phyloP scores from a whole-genome alignment of 2,329 filamentous ascomycete species.

The Fusarium zealandicum region DNA sequence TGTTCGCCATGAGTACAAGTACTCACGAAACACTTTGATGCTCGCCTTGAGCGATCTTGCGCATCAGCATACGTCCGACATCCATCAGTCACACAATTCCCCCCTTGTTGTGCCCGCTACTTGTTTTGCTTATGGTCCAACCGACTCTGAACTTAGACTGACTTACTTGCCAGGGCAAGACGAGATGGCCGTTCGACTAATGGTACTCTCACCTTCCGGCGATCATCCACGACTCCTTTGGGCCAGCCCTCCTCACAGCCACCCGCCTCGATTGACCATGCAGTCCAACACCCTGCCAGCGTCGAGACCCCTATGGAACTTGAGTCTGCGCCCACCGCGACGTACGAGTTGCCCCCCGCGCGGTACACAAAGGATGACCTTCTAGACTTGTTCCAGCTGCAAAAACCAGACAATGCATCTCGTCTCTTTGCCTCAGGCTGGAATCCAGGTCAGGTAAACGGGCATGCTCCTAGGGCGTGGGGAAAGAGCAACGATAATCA shows the following conservation, averaged over 20 bases:
- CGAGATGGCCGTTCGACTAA: conserved; percentile 65
- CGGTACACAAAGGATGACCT: conserved; percentile 84
- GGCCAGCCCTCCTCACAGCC: conserved; percentile 50
- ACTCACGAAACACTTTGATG: background rate
- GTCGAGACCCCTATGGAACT: conserved; percentile 47
- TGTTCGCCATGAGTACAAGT: background rate
- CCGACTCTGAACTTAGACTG: conserved; percentile 10
- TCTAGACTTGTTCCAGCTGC: conserved; percentile 71
- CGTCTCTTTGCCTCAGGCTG: conserved; percentile 77
- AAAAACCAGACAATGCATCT: conserved; percentile 62
- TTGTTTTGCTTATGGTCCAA: background rate
- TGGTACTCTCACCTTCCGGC: conserved; percentile 70
- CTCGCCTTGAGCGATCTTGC: background rate
- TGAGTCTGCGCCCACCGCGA: conserved; percentile 30
- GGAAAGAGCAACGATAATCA: conserved; percentile 79
- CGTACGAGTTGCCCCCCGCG: conserved; percentile 52
- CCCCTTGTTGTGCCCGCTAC: background rate
- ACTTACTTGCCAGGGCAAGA: conserved; percentile 58
- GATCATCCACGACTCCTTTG: conserved; percentile 65
- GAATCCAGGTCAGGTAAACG: conserved; percentile 78
- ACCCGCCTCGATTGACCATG: conserved; percentile 47
- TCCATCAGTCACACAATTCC: conserved; percentile 5
- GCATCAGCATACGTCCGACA: background rate
- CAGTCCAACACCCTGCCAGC: conserved; percentile 49
- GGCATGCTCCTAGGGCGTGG: conserved; percentile 71